Base-by-base conservation (phyloP, 192 early-diverging fungal species). In the Chytriomyces hyalinus region DNA sequence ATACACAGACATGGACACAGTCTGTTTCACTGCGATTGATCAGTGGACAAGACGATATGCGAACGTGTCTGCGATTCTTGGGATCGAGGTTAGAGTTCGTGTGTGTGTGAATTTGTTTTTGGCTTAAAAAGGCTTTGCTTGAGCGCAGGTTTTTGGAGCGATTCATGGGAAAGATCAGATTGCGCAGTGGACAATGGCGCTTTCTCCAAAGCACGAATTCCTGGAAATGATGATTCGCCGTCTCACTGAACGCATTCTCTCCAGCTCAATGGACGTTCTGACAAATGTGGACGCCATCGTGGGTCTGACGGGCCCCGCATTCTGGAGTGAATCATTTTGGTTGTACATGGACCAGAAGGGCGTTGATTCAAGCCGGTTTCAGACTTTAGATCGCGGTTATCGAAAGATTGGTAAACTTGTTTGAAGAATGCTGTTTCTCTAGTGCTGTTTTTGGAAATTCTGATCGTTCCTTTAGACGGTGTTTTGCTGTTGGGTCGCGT, bases 1-100 rank as follows among this genome's bases (percentile, higher is more conserved):
- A 6, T 84, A 84, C 61, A 68, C 70, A 43, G 83, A 84, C 60
- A 66, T 74, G 59, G 83, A 84, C 49, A 77, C 80, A 8, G 24
- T 20, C 49, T 61, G 60, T 24, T 43, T 65, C 24, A 44, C 46
- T 15, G 62, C 80, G 7, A 46, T 82, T 49, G 81, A 68, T 13
- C 8, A 82, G 49, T 82, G 81, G 81, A 26, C 26, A 44, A n/a
- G 24, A 8, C 11, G 47, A 36, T 20, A 15, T 11, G 46, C n/a
- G 8, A 48, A 61, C 49, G 62, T 71, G 6, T 22, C 70, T 22
- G 7, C 66, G 0, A 79, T 79, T 28, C 44, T 79, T 46, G 78
- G 69, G 22, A 63, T 73, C 26, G 78, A 79, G 66, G 63, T 68
- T 17, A 57, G 36, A 0, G 36, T 36, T 36, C 36, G 36, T 36